Percentiles rank a stretch among this genome's conserved stretches.
phyloP scores from a whole-genome alignment of 805 yeast genomes.

The Yarrowia osloensis region DNA sequence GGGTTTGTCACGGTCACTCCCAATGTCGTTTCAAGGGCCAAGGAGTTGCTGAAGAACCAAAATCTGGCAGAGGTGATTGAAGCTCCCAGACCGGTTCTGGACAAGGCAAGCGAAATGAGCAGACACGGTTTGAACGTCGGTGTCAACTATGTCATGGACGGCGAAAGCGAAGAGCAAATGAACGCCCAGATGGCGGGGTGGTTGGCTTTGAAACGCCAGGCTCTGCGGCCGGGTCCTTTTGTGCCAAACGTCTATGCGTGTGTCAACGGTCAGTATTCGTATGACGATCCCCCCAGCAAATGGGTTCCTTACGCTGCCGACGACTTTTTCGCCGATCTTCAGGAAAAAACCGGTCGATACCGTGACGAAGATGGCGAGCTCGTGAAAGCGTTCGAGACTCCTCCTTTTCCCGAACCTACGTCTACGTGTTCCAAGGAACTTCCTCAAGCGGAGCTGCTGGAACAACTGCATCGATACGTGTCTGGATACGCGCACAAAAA shows the following conservation, averaged over 20 bases:
- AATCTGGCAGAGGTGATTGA: neutral
- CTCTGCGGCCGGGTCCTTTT: neutral
- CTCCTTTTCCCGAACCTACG: neutral
- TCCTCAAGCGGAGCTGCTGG: neutral
- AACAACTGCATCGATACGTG: neutral
- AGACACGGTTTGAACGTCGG: too few relatives aligned
- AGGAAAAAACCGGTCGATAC: neutral
- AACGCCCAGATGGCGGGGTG: neutral
- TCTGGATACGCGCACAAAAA: neutral
- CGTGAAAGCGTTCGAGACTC: neutral
- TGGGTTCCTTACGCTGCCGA: constrained; percentile 6
- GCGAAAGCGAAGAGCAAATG: neutral
- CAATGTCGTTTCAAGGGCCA: neutral
- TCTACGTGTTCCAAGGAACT: neutral
- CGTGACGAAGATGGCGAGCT: neutral
- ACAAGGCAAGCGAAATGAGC: neutral
- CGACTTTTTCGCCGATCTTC: neutral
- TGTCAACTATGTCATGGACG: neutral
- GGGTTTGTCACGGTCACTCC: neutral
- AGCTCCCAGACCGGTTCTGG: neutral
- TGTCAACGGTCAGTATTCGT: neutral
- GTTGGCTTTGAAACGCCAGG: neutral
- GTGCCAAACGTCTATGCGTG: neutral
- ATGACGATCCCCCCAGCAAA: neutral
- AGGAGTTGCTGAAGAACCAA: neutral